Evolutionary conservation across 1,139 yeast genomes (phyloP), one percentile per base, ranked within the genome.

Genomic region (Hansenula sp.): DNA sequence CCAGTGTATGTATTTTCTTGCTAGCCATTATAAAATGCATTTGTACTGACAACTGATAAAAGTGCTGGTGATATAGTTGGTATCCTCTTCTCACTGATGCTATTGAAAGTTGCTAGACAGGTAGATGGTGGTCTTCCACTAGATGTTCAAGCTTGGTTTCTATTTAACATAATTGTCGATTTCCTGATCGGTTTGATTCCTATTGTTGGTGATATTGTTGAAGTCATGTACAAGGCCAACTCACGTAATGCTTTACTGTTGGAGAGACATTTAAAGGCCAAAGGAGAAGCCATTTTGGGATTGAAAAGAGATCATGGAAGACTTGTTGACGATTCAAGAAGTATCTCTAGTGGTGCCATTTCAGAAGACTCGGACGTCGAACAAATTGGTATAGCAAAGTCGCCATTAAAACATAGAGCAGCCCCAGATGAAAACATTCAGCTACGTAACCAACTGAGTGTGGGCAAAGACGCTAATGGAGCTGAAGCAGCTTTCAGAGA

Each of bases 121-220:
- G 70, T 85, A 27, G 84, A 82, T 21, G 89, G 85, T 2, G 91
- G 90, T 0, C 64, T 86, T 32, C 88, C 91, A 0, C 48, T 63
- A 2, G 54, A 54, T 4, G 54, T 82, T 28, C 69, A 71, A 44
- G 66, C 72, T 43, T 65, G 69, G 48, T 82, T 87, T 85, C 58
- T 78, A 54, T 66, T 73, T 29, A 86, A 87, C 55, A 74, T 85
- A 12, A 61, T 70, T 13, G 59, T 84, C 42, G 95, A 87, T 60
- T 85, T 84, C 56, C 72, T 73, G 1, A 66, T 87, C 42, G 90
- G 93, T 0, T 65, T 87, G 55, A 76, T 84, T 36, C 95, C 96
- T 2, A 49, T 86, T 34, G 77, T 86, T 16, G 96, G 96, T 11
- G 87, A 79, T 53, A 63, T 84, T 38, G 71, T 83, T 44, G 80